phyloP scores from a whole-genome alignment of 306 rosid genomes.

The Citrullus amarus region DNA sequence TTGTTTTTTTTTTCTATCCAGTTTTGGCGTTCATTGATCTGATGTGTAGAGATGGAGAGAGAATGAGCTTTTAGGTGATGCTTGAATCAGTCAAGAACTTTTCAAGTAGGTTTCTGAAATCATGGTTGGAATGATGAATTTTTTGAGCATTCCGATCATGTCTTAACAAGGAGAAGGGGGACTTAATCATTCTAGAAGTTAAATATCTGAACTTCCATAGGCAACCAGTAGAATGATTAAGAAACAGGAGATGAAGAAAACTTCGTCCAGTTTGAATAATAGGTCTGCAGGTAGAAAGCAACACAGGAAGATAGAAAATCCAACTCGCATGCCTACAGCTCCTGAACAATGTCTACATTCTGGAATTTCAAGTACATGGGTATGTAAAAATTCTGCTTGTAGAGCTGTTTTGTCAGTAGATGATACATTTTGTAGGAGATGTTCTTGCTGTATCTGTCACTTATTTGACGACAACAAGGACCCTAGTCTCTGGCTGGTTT shows the following conservation, averaged over 20 bases:
- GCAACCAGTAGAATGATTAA: conserved; percentile 39
- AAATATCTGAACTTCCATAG: conserved; percentile 43
- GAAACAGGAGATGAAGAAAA: conserved; percentile 65
- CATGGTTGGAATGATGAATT: conserved; percentile 60
- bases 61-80: conserved; percentile 63
- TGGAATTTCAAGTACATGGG: conserved; percentile 66
- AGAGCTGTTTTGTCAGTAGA: conserved; percentile 86
- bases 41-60: conserved; percentile 69
- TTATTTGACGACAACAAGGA: conserved; percentile 97
- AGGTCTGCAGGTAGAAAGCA: conserved; percentile 53
- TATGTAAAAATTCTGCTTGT: conserved; percentile 94
- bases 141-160: conserved; percentile 26
- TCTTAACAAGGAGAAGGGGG: conserved; percentile 32
- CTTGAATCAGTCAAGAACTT: conserved; percentile 56
- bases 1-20: background rate
- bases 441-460: conserved; percentile 98
- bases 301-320: conserved; percentile 77
- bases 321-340: conserved; percentile 45
- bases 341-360: conserved; percentile 53
- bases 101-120: conserved; percentile 51
- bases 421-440: conserved; percentile 91
- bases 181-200: conserved; percentile 27
- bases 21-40: conserved; percentile 64
- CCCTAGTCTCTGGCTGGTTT: conserved; percentile 98
- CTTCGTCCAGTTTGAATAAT: conserved; percentile 39